phyloP scores from a whole-genome alignment of 805 yeast genomes.

The Debaryomyces prosopidis region DNA sequence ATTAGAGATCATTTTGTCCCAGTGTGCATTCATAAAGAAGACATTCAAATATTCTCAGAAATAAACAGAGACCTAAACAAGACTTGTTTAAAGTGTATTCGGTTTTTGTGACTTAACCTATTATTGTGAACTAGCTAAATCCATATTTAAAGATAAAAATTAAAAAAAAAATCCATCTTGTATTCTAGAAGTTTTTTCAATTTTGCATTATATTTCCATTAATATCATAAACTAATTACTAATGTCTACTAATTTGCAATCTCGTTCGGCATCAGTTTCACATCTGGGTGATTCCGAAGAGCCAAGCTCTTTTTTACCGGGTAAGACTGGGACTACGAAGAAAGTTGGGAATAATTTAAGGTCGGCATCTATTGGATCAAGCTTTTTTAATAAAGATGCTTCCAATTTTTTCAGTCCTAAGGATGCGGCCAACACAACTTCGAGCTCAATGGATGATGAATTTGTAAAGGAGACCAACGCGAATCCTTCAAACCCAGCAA shows the following conservation, averaged over 20 bases:
- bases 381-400: slow-evolving; percentile 26
- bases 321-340: not conserved
- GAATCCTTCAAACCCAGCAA: slow-evolving; percentile 5
- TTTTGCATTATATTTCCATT: slow-evolving; percentile 1
- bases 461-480: not conserved
- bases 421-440: slow-evolving; percentile 8
- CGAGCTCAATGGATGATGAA: slow-evolving; percentile 11
- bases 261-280: slow-evolving; percentile 23
- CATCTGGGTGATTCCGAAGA: slow-evolving; percentile 5
- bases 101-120: no score
- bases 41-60: not conserved
- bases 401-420: slow-evolving; percentile 20
- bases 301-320: not conserved
- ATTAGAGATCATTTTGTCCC: not conserved
- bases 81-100: no score
- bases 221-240: not conserved
- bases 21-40: not conserved
- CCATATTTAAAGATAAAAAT: not conserved
- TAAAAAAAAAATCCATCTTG: not conserved
- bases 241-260: slow-evolving; percentile 17
- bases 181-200: not conserved
- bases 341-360: slow-evolving; percentile 6
- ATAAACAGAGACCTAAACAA: no score
- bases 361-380: slow-evolving; percentile 18
- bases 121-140: no score